phyloP scores from a whole-genome alignment of 2,329 filamentous ascomycete genomes.

The Graphilbum fragrans region DNA sequence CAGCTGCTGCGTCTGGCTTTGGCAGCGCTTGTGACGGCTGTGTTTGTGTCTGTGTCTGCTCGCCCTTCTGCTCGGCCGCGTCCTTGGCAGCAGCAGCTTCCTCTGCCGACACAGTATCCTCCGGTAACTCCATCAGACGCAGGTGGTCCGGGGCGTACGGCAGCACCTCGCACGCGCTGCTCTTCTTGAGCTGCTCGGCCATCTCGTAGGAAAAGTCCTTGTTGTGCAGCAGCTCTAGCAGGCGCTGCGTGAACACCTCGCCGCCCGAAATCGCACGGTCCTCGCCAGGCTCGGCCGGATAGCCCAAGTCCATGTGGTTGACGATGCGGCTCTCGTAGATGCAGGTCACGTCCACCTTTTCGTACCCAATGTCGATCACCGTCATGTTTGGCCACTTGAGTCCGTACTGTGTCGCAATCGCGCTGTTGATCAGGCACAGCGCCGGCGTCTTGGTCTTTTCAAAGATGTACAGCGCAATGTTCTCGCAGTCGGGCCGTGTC shows the following conservation, averaged over 20 bases:
- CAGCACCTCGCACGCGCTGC: conserved; percentile 53
- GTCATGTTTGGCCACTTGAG: conserved; percentile 65
- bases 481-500: conserved; percentile 78
- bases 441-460: conserved; percentile 93
- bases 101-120: conserved; percentile 22
- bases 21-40: neutral
- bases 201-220: conserved; percentile 52
- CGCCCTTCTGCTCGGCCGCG: conserved; percentile 18
- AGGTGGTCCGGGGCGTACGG: conserved; percentile 36
- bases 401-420: conserved; percentile 77
- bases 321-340: conserved; percentile 68
- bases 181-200: conserved; percentile 60
- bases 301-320: conserved; percentile 53
- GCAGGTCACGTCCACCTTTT: conserved; percentile 87
- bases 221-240: conserved; percentile 52
- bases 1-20: conserved; percentile 15
- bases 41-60: conserved; percentile 4
- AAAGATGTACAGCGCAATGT: conserved; percentile 86
- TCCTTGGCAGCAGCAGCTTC: conserved; percentile 11
- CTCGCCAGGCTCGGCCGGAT: conserved; percentile 31
- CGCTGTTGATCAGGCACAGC: conserved; percentile 81
- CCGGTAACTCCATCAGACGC: conserved; percentile 35
- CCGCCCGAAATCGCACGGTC: conserved; percentile 56
- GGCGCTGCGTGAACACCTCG: conserved; percentile 67
- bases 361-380: conserved; percentile 80